Base-by-base conservation (phyloP, 352 stramenopile genomes). In the Peronosclerospora sorghi region DNA sequence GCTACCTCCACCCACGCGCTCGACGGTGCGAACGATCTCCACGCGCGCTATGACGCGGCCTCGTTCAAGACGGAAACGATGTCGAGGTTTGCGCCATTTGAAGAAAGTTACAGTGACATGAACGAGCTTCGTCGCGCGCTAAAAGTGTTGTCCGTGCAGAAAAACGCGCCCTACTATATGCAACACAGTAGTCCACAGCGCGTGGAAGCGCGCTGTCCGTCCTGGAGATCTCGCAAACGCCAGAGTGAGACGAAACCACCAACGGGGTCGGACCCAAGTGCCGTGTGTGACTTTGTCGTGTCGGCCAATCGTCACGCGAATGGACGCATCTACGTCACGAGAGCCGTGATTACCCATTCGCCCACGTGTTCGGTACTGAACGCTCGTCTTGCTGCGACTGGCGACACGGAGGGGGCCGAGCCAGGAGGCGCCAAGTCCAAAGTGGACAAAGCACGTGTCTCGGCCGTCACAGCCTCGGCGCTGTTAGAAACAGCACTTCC, bases 101-200 rank as follows among this genome's bases (percentile, higher is more conserved):
- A 73, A 17, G 73, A 86, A 27, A 86, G 68, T 38, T 88, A 88
- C 50, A 56, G 42, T 30, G 65, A 80, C 56, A 88, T 88, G 76
- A 65, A 65, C 48, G 73, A 88, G 41, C 51, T 88, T 13, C 69
- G 76, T 1, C 70, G 73, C 2, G 73, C 80, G 40, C 65, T 88
- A 30, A 86, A 86, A 37, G 71, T 88, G 41, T 45, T 85, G 5
- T 86, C 73, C 1, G 76, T 88, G 43, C 70, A 78, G 50, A 68
- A 64, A 58, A 73, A 78, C 6, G 42, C 73, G 29, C 76, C 71
- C 6, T 88, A 88, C 41, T 86, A 77, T 45, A 86, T 88, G 73
- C 68, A 86, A 37, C 76, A 88, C 61, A 86, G 73, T 56, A 88
- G 76, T 62, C 76, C 76, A 17, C 73, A 88, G 45, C 71, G 76